phyloP scores from a whole-genome alignment of 129 eudicot genomes.

The Artemisia argyi region DNA sequence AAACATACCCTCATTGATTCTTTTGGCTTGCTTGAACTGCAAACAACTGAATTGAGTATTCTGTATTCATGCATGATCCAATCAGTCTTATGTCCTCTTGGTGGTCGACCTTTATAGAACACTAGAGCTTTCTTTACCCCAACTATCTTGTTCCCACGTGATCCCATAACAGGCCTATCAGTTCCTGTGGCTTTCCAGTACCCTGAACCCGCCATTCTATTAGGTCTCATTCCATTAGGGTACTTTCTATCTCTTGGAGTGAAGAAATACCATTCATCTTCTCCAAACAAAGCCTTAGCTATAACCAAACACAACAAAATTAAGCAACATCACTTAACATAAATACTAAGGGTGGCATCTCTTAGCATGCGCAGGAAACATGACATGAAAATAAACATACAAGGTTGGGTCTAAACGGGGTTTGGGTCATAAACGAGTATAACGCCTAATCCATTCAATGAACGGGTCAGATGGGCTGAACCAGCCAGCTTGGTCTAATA shows the following conservation, averaged over 20 bases:
- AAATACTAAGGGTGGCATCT: neutral
- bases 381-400: too few relatives aligned
- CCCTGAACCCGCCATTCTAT: slow-evolving; percentile 51
- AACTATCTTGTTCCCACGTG: slow-evolving; percentile 22
- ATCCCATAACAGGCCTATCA: slow-evolving; percentile 46
- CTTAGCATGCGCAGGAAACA: too few relatives aligned
- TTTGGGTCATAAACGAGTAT: too few relatives aligned
- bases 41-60: slow-evolving; percentile 25
- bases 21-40: slow-evolving; percentile 27
- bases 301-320: slow-evolving; percentile 15
- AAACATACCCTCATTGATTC: slow-evolving; percentile 44
- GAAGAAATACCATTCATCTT: slow-evolving; percentile 59
- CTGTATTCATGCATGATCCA: slow-evolving; percentile 67
- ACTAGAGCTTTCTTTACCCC: slow-evolving; percentile 53
- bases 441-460: too few relatives aligned
- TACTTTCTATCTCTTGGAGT: slow-evolving; percentile 56
- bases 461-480: too few relatives aligned
- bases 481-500: too few relatives aligned
- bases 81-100: slow-evolving; percentile 44
- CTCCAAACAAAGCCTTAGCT: slow-evolving; percentile 56
- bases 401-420: too few relatives aligned
- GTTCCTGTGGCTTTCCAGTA: slow-evolving; percentile 62
- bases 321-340: neutral
- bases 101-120: slow-evolving; percentile 48
- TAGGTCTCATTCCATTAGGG: slow-evolving; percentile 55